Conservation (phyloP, 352 stramenopile species). For the Globisporangium mamillatum region DNA sequence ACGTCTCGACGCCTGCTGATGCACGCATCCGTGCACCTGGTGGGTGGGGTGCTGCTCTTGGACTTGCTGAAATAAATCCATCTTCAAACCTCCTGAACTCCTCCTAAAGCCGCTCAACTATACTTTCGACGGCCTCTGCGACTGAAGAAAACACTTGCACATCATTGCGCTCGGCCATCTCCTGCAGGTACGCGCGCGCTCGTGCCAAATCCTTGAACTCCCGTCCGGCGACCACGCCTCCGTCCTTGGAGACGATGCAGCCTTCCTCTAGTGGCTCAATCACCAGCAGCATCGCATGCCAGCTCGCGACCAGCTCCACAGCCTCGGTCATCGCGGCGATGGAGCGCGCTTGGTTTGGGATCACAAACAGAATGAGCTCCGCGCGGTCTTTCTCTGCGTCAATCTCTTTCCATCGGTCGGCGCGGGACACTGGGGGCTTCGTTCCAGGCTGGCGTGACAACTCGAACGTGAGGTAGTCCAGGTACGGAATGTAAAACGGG, state of each 20-base stretch:
- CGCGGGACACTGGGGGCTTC: constrained; percentile 20
- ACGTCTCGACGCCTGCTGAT: background rate
- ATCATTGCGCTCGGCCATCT: constrained; percentile 82
- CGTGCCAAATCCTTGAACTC: constrained; percentile 83
- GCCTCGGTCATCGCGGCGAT: constrained; percentile 85
- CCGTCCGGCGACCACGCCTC: constrained; percentile 37
- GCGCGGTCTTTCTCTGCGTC: constrained; percentile 58
- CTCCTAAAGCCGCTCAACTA: constrained; percentile 51
- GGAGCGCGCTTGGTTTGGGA: constrained; percentile 62
- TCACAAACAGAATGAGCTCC: constrained; percentile 84
- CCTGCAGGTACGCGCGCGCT: constrained; percentile 74
- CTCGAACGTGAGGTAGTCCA: constrained; percentile 70
- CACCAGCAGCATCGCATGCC: constrained; percentile 71
- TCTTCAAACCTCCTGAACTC: background rate
- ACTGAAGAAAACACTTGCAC: constrained; percentile 74
- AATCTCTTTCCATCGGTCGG: constrained; percentile 53
- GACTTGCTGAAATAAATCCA: background rate
- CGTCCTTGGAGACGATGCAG: constrained; percentile 49
- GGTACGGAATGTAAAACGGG: constrained; percentile 69
- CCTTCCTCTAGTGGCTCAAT: constrained; percentile 71
- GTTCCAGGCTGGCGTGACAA: constrained; percentile 38
- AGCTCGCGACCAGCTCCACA: constrained; percentile 69
- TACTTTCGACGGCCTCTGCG: constrained; percentile 51
- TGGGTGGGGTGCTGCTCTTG: background rate
- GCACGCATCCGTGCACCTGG: background rate